Percentiles rank a stretch among this genome's conserved stretches.
phyloP scores from a whole-genome alignment of 768 basidiomycete species.

The Galerina marginata region DNA sequence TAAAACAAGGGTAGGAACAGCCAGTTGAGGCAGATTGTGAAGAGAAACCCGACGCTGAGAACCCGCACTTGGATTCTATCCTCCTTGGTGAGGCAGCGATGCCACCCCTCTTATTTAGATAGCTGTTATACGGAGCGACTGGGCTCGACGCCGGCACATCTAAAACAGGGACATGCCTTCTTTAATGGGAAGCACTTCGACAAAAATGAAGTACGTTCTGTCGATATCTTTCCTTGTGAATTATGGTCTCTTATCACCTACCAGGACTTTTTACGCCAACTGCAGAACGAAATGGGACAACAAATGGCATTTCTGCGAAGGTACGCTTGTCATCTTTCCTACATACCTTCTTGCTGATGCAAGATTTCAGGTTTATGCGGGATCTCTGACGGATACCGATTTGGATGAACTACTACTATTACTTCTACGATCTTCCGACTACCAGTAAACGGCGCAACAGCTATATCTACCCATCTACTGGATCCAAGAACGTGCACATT shows the following conservation, averaged over 20 bases:
- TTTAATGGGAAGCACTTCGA: slow-evolving; percentile 86
- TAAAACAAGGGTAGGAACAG: slow-evolving; percentile 43
- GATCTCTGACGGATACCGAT: slow-evolving; percentile 59
- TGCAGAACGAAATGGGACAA: slow-evolving; percentile 62
- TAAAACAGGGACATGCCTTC: slow-evolving; percentile 71
- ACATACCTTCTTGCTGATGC: neutral
- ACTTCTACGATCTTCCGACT: slow-evolving; percentile 90
- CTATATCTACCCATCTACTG: slow-evolving; percentile 65
- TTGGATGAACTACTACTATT: slow-evolving; percentile 57
- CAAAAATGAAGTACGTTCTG: slow-evolving; percentile 66
- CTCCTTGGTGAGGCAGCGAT: slow-evolving; percentile 29
- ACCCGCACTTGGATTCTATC: slow-evolving; percentile 24
- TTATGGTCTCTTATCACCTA: slow-evolving; percentile 1
- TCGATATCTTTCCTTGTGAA: neutral
- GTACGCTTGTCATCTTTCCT: slow-evolving; percentile 39
- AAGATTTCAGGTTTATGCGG: slow-evolving; percentile 56
- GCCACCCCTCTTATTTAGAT: slow-evolving; percentile 48
- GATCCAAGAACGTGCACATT: slow-evolving; percentile 54
- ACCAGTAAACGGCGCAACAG: slow-evolving; percentile 74
- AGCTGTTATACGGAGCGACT: slow-evolving; percentile 58
- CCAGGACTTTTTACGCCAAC: slow-evolving; percentile 67
- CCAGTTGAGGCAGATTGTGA: slow-evolving; percentile 36
- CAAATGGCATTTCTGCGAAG: slow-evolving; percentile 73
- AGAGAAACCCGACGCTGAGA: slow-evolving; percentile 31
- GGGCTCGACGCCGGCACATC: slow-evolving; percentile 45